These are phyloP conservation scores for Hanseniaspora lachancei DNA, from an alignment of 805 yeast genomes.

Conservation along the genomic window DNA sequence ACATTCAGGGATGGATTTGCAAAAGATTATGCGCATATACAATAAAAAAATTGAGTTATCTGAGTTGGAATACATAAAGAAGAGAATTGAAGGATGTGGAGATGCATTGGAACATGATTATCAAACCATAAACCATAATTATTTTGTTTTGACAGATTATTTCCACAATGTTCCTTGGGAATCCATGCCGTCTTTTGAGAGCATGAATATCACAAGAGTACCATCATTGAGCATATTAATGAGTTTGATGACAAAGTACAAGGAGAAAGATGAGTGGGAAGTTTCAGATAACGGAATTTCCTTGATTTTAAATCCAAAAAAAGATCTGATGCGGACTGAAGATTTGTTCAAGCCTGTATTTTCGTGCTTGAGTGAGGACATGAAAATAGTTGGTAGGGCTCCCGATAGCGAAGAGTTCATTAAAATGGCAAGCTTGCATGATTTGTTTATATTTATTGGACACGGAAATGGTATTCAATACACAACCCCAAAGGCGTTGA, in stretches of 20 bases:
- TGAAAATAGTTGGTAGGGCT: slow-evolving; percentile 31
- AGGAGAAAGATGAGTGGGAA: slow-evolving; percentile 15
- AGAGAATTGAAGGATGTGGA: background rate
- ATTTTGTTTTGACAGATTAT: slow-evolving; percentile 53
- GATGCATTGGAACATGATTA: background rate
- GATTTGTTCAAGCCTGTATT: slow-evolving; percentile 33
- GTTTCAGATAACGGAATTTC: slow-evolving; percentile 30
- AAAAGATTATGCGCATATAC: background rate
- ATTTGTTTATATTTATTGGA: slow-evolving; percentile 67
- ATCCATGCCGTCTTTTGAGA: slow-evolving; percentile 44
- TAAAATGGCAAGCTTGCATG: slow-evolving; percentile 30
- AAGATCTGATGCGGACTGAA: slow-evolving; percentile 62
- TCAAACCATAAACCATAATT: slow-evolving; percentile 36
- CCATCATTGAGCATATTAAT: slow-evolving; percentile 47
- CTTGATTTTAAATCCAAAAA: slow-evolving; percentile 69
- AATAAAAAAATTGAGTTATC: background rate
- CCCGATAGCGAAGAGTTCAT: slow-evolving; percentile 38
- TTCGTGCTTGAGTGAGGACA: slow-evolving; percentile 34
- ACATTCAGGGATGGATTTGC: background rate
- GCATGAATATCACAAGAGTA: slow-evolving; percentile 53
- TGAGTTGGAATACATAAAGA: background rate
- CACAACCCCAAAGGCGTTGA: slow-evolving; percentile 34
- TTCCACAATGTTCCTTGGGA: slow-evolving; percentile 88
- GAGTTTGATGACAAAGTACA: slow-evolving; percentile 25
- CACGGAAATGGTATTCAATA: slow-evolving; percentile 96